Base-by-base conservation (phyloP, 176 grass and related monocot species). In the Typha latifolia region DNA sequence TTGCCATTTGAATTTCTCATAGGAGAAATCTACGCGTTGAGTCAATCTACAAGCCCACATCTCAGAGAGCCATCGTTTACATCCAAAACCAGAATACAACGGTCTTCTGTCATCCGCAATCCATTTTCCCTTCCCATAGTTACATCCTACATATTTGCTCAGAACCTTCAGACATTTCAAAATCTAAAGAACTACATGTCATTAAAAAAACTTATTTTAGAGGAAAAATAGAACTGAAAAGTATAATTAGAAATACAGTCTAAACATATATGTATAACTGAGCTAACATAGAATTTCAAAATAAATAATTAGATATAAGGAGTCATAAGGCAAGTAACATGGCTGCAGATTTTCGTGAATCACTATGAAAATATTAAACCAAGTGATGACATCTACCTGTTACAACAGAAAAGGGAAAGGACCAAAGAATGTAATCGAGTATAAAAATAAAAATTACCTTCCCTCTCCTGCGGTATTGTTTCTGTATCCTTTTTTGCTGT, bases 31-130 rank as follows among this genome's bases (percentile, higher is more conserved):
- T 3, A 47, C 78, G 22, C 87, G 87, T 59, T 85, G 79, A 22
- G 87, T 96, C 78, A 88, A 76, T 80, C 87, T 87, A 73, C 87
- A 96, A 51, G 91, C 74, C 91, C 91, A 96, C 23, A 79, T 83
- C 64, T 85, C 84, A 56, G 91, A 88, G 47, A 96, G 87, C 87
- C 87, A 96, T 49, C 76, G 70, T 75, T 91, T 88, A 82, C 87
- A 96, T 23, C 71, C 82, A 73, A 85, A 91, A 72, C 84, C 87
- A 55, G 87, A 96, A 74, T 96, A 96, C 31, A 96, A 61, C 21
- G 91, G 79, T 64, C 77, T 85, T 47, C 64, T 79, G 29, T 85
- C 72, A 67, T 91, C 77, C 63, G 73, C 67, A 77, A 88, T 73
- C 91, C 87, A 96, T 70, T 82, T 88, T 32, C 87, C 91, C 79